Base-by-base conservation (phyloP, 345 rosid genomes). In the Pistacia integerrima region DNA sequence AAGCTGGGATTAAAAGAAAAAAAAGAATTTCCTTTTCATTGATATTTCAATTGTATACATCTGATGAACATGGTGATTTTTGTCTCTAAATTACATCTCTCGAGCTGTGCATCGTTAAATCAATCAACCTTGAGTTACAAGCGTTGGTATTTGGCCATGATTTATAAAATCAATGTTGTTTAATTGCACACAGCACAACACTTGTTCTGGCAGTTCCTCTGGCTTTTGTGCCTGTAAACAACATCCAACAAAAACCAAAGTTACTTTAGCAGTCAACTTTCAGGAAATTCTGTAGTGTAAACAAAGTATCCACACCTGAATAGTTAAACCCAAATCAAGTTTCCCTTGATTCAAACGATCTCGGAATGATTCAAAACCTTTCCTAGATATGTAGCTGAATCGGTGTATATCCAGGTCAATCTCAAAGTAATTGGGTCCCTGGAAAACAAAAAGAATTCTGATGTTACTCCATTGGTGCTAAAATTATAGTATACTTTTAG, bases 181-280 rank as follows among this genome's bases (percentile, higher is more conserved):
- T 82, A 91, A 77, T 51, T 94, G 84, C 6, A 89, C 77, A 77
- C 94, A 84, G 86, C 97, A 93, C 73, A 93, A 51, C 61, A 88
- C 94, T 85, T 88, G 93, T 79, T 93, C 98, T 8, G 98, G 98
- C 59, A 93, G 83, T 70, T 93, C 98, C 83, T 91, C 94, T 56
- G 88, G 92, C 77, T 91, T 87, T 57, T 93, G 94, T 75, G 93
- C 97, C 97, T 93, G 86, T 67, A 54, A 65, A 63, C 70, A 60
- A 25, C 60, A 25, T 49, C 59, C 72, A 16, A 52, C 17, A 7
- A 38, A 65, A 55, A n/a, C 5, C 1, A 4, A 22, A n/a, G 55
- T 48, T 33, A 63, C 22, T 71, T 38, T 30, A 22, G 35, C 44
- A 2, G 57, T 36, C 11, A 12, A 22, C 71, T 13, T 20, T 18